Evolutionary conservation across 768 basidiomycete species (phyloP), one percentile per base, ranked within the genome.

Genomic region (Bullera alba): DNA sequence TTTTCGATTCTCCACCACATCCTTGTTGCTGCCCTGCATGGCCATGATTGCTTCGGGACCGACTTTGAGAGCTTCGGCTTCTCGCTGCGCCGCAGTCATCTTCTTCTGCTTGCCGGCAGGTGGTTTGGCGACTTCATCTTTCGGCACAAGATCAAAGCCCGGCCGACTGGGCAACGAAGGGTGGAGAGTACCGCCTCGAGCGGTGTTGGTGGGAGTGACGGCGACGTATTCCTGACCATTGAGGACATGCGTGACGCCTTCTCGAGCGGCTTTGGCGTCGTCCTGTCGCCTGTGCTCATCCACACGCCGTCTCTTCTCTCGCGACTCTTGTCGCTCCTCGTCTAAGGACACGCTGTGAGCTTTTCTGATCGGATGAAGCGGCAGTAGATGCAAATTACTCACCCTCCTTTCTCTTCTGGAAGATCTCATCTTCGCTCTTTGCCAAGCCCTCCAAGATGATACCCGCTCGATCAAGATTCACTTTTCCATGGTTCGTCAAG

Each of bases 381-480:
- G 6, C n/a, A 21, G 16, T n/a, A 32, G 29, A 19, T n/a, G 10
- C 7, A 8, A 52, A 16, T 61, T 66, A 79, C 84, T 74, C 70
- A 93, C 91, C 80, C 82, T 97, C 91, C 75, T 85, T 85, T 67
- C 93, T 79, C 69, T 80, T 81, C 66, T 84, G 77, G 75, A 99
- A 97, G 60, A 99, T 97, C 42, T 90, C 91, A 75, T 93, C 90
- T 76, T 99, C 95, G 67, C 85, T 78, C 72, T 78, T 79, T n/a
- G 93, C 91, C 55, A 99, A 78, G 53, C 91, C 92, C 73, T 93
- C 87, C 72, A 99, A 80, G 66, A 99, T 95, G 67, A 96, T 83
- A 76, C 95, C 86, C 42, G 84, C 87, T 73, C 92, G 79, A 43
- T 80, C 76, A 57, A 96, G 76, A 70, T 89, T 84, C 71, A 97